Evolutionary conservation across 257 asterid species (phyloP), one percentile per base, ranked within the genome.

Genomic region (Gardenia jasminoides): DNA sequence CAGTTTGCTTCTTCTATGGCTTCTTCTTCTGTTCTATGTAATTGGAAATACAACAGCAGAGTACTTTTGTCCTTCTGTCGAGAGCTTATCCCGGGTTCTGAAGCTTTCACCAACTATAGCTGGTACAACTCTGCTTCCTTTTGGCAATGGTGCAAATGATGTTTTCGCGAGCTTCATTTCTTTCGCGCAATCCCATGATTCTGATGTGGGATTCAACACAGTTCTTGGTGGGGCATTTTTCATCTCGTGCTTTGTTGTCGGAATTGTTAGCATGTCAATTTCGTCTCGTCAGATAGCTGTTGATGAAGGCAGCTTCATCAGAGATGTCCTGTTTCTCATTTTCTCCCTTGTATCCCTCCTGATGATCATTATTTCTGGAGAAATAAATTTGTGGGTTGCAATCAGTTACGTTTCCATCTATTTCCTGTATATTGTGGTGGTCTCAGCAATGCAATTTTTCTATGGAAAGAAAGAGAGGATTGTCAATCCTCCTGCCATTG

Each of bases 121-220:
- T 50, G 96, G 98, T 11, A 87, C 96, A 41, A 93, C 98, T 43
- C 91, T 92, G 66, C 97, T 92, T 75, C 97, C 98, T 20, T 85
- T 93, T 4, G 98, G 98, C 0, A 93, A 93, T 77, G 97, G 97
- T 11, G 98, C 98, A 56, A 88, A 89, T 47, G 97, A 93, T 75
- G 92, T 93, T 10, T 92, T 93, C 65, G 75, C 96, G 0, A 88
- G 94, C 74, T 80, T 92, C 22, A 88, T 91, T 6, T 87, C 96
- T 0, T 90, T 90, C 41, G 87, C 91, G 7, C 83, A 85, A 33
- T 83, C 94, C 8, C 84, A 86, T 4, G 90, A 87, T 54, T 94
- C 86, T 0, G 93, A 84, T 20, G 93, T 91, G 47, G 97, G 98
- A 22, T 80, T 92, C 26, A 91, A 88, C 78, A 82, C 97, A 31